Base-by-base conservation (phyloP, 306 rosid genomes). In the Cucumis hystrix region DNA sequence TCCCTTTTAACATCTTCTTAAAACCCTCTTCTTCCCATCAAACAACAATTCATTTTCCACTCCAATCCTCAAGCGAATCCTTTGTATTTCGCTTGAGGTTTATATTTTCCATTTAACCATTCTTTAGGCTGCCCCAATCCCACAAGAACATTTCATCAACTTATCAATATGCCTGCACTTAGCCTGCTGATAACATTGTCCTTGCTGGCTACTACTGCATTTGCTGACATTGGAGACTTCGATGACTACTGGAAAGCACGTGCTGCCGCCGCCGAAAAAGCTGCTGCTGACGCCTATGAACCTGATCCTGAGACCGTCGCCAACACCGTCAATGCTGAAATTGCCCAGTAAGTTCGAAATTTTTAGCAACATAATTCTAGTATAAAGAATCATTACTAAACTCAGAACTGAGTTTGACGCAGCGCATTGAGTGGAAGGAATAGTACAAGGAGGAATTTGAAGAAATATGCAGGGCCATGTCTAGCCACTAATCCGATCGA, bases 401-500 rank as follows among this genome's bases (percentile, higher is more conserved):
- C 20, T 52, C 57, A 16, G 57, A 47, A 47, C 4, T 47, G 59
- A 51, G 21, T 73, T 30, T 51, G 20, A 51, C 60, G 79, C 80
- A 93, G 98, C 40, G 43, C 13, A 37, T 6, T 84, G 16, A 7
- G 5, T 2, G 76, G 47, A 21, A 65, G 6, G 6, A 87, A 79
- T 39, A 28, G 7, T 9, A 49, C 81, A 17, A 23, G 93, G 78
- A 89, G 93, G 80, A 54, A 39, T 69, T 59, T 89, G 82, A 80
- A 33, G 72, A 67, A 8, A 37, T 13, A 56, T 0, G 18, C 0
- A 0, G 95, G 88, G 1, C 39, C 70, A 20, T 93, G 93, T 84
- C 0, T 0, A 51, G 87, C 91, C 17, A 88, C 93, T 14, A 93
- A 93, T 77, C 97, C 98, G 43, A 89, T 93, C 2, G 98, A 91